phyloP scores from a whole-genome alignment of 2,329 filamentous ascomycete genomes.

The Stachybotrys echinatus region DNA sequence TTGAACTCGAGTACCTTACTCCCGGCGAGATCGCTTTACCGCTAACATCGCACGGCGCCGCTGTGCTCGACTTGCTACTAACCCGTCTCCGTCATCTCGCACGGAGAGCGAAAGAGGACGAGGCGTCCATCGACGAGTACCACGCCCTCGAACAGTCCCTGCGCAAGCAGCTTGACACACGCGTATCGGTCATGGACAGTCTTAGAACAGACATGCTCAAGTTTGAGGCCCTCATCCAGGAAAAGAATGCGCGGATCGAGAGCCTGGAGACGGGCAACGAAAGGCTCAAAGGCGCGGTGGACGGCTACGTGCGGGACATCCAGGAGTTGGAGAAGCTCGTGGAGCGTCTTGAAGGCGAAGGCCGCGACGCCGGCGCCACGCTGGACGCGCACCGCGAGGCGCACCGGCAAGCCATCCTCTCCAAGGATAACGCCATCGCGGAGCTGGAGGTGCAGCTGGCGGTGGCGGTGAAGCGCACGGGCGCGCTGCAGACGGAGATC shows the following conservation, averaged over 20 bases:
- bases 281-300: conserved; percentile 45
- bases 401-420: conserved; percentile 25
- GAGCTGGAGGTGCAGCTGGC: conserved; percentile 41
- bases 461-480: conserved; percentile 30
- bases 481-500: conserved; percentile 33
- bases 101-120: conserved; percentile 39
- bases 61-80: conserved; percentile 52
- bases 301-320: conserved; percentile 49
- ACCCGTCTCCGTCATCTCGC: conserved; percentile 43
- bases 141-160: conserved; percentile 50
- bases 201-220: conserved; percentile 36
- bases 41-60: conserved; percentile 45
- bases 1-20: conserved; percentile 58
- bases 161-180: conserved; percentile 49
- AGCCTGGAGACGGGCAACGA: conserved; percentile 46
- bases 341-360: conserved; percentile 37
- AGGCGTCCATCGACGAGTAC: conserved; percentile 55
- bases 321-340: conserved; percentile 48
- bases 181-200: conserved; percentile 45
- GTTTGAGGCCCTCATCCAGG: conserved; percentile 24
- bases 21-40: conserved; percentile 53
- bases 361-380: conserved; percentile 20
- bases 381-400: conserved; percentile 28
- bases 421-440: conserved; percentile 28
- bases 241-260: conserved; percentile 32